Evolutionary conservation across 2,329 filamentous ascomycete species (phyloP), one percentile per base, ranked within the genome.

Genomic region (Ophiostoma ulmi): DNA sequence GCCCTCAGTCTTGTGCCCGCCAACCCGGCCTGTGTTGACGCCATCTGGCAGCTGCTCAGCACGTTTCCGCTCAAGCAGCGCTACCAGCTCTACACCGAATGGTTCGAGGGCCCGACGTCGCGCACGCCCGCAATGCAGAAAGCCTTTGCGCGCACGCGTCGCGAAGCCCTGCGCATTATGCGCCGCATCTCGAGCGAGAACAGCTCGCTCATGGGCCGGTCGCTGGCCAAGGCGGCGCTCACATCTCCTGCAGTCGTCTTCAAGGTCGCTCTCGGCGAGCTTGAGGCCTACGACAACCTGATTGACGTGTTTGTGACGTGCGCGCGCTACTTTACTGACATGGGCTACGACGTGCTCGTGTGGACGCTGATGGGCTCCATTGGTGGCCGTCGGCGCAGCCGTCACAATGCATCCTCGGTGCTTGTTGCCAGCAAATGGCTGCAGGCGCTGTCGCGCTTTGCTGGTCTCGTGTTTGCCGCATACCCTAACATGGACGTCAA

Each of bases 291-390:
- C 78, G 91, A 91, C 77, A 99, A 98, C 77, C 86, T 99, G 72
- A 97, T 97, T 71, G 92, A 97, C 73, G 92, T 93, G 5, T 92
- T 99, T 73, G 94, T 98, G 17, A 93, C 97, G 78, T 97, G 94
- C 77, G 93, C 92, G 55, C 90, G 92, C 76, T 97, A 97, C 78
- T 97, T 98, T 75, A 97, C 94, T 1, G 89, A 92, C 70, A 82
- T 99, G 52, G 94, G 92, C 0, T 97, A 97, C 78, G 95, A 99
- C 79, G 92, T 97, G 41, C 84, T 99, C 64, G 91, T 93, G 3
- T 99, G 94, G 93, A 92, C 93, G 26, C 83, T 99, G 64, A 88
- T 99, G 80, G 96, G 89, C 76, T 88, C 88, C 1, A 81, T 90
- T 14, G 83, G 82, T 44, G 87, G 86, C 68, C 87, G 88, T 74